Evolutionary conservation across 306 rosid species (phyloP).

Genomic region (Citrullus amarus): DNA sequence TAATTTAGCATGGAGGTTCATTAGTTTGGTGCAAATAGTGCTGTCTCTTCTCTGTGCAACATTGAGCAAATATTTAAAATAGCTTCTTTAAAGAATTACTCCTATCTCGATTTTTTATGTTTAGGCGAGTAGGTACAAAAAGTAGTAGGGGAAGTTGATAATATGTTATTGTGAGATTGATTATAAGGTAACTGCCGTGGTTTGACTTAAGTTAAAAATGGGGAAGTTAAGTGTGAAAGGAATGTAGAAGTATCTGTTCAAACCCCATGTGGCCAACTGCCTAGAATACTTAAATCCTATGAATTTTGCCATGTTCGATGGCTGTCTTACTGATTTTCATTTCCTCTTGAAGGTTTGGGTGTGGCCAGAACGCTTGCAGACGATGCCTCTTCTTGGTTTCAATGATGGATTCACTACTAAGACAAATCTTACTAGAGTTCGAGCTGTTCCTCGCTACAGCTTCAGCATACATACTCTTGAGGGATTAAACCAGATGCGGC

Average conservation of each 20-base stretch:
- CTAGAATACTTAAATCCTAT: neutral
- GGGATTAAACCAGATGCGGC: slow-evolving; percentile 34
- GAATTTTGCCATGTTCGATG: neutral
- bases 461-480: slow-evolving; percentile 52
- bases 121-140: neutral
- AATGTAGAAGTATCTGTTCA: neutral
- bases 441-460: slow-evolving; percentile 78
- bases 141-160: neutral
- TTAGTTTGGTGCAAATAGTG: slow-evolving; percentile 1
- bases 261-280: neutral
- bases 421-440: slow-evolving; percentile 54
- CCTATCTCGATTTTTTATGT: neutral
- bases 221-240: neutral
- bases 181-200: neutral
- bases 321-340: neutral
- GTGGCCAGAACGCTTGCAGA: slow-evolving; percentile 72
- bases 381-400: slow-evolving; percentile 68
- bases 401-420: slow-evolving; percentile 45
- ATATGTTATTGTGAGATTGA: neutral
- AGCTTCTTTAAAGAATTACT: neutral
- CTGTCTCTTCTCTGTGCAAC: neutral
- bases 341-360: slow-evolving; percentile 45
- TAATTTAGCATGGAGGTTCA: neutral
- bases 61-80: neutral
- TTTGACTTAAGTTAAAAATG: neutral